phyloP scores from a whole-genome alignment of 306 rosid genomes.

The Casuarina cunninghamiana region DNA sequence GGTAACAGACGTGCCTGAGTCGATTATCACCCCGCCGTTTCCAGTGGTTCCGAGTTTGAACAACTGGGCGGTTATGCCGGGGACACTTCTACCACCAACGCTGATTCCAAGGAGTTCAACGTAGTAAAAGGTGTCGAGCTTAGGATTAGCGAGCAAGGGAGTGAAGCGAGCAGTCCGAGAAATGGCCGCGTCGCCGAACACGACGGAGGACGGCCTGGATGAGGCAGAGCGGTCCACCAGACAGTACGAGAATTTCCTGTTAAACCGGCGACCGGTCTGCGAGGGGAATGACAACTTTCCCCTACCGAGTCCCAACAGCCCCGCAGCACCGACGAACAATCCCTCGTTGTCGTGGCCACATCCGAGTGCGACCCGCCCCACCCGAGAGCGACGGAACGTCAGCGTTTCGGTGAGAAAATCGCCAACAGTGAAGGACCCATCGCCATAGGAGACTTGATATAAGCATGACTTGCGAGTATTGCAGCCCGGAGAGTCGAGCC shows the following conservation, averaged over 20 bases:
- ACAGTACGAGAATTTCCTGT: conserved; percentile 83
- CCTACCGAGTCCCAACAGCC: conserved; percentile 81
- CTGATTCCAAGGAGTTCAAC: conserved; percentile 72
- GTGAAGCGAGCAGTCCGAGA: conserved; percentile 85
- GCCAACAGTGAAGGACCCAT: conserved; percentile 78
- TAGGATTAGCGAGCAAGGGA: conserved; percentile 63
- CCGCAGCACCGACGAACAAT: conserved; percentile 88
- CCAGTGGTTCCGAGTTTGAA: conserved; percentile 69
- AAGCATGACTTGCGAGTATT: conserved; percentile 48
- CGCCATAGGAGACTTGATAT: conserved; percentile 92
- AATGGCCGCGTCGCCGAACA: conserved; percentile 77
- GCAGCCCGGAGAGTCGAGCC: conserved; percentile 66
- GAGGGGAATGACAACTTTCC: conserved; percentile 74
- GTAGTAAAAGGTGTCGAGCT: conserved; percentile 84
- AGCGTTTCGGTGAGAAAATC: conserved; percentile 88
- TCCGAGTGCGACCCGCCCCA: conserved; percentile 69
- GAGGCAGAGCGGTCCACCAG: conserved; percentile 89
- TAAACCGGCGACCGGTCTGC: conserved; percentile 68
- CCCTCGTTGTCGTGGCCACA: conserved; percentile 94
- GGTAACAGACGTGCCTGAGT: conserved; percentile 92
- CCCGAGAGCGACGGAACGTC: conserved; percentile 65
- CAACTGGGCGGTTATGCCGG: conserved; percentile 54
- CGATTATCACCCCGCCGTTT: conserved; percentile 85
- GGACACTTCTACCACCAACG: conserved; percentile 73
- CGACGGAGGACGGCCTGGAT: conserved; percentile 61